These are phyloP conservation scores for Dothideomycetes sp. DNA, from an alignment of 2,329 filamentous ascomycete species.

Conservation along the genomic window DNA sequence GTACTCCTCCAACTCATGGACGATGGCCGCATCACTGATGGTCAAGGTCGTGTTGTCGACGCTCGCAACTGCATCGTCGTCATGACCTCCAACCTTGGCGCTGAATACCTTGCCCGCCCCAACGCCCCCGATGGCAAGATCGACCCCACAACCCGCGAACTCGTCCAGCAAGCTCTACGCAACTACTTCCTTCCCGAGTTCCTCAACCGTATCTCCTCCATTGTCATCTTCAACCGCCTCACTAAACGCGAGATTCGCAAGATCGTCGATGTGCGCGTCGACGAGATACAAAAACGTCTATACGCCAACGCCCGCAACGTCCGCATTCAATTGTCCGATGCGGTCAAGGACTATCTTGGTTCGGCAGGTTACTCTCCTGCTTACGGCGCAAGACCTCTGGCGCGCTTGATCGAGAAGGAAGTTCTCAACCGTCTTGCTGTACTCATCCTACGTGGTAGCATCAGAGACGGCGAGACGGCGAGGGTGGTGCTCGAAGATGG, in stretches of 20 bases:
- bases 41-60: constrained; percentile 88
- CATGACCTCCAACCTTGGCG: constrained; percentile 96
- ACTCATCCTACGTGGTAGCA: constrained; percentile 72
- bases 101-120: constrained; percentile 79
- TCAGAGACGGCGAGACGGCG: constrained; percentile 77
- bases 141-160: constrained; percentile 71
- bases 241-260: constrained; percentile 80
- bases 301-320: constrained; percentile 76
- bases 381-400: constrained; percentile 83
- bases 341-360: constrained; percentile 89
- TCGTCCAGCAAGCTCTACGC: constrained; percentile 83
- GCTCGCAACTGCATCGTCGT: constrained; percentile 98
- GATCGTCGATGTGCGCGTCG: constrained; percentile 84
- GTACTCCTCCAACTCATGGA: constrained; percentile 99
- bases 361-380: constrained; percentile 86
- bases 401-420: constrained; percentile 90
- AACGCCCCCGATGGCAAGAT: constrained; percentile 72
- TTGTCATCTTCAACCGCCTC: constrained; percentile 97
- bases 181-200: constrained; percentile 98
- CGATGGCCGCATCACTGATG: constrained; percentile 95
- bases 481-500: constrained; percentile 68
- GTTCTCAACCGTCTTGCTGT: constrained; percentile 89
- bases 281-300: constrained; percentile 88
- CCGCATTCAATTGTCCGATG: constrained; percentile 65
- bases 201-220: constrained; percentile 92